A percentile compares a stretch with the other conserved stretches of the same genome.
Evolutionary conservation across 2,329 filamentous ascomycete species (phyloP).

Genomic region (Microcyclospora pomicola): DNA sequence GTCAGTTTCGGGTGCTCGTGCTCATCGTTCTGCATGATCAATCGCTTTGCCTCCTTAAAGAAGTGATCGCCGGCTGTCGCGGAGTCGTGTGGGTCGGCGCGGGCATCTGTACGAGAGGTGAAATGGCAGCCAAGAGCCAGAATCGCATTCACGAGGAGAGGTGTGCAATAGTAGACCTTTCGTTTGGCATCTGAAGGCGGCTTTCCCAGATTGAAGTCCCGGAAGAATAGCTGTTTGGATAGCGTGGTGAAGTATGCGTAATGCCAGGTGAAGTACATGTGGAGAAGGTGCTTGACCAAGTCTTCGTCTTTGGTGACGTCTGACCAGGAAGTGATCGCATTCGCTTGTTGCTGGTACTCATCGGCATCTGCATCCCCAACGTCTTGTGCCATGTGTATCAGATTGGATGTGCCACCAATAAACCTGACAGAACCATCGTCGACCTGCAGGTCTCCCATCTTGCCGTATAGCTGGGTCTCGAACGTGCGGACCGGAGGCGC

Average conservation of each 20-base stretch:
- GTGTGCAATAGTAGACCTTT: conserved; percentile 67
- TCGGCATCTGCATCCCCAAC: conserved; percentile 27
- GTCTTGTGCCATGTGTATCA: conserved; percentile 59
- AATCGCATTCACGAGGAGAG: conserved; percentile 85
- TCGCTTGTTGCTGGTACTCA: conserved; percentile 40
- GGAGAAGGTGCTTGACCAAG: conserved; percentile 73
- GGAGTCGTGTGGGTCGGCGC: conserved; percentile 56
- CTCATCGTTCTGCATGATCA: conserved; percentile 83
- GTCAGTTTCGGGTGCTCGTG: conserved; percentile 79
- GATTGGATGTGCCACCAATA: conserved; percentile 84
- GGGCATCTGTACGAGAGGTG: conserved; percentile 60
- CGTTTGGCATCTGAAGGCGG: conserved; percentile 34
- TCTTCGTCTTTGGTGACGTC: conserved; percentile 66
- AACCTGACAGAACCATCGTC: conserved; percentile 82
- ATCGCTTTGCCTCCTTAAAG: conserved; percentile 79
- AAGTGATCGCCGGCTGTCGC: conserved; percentile 90
- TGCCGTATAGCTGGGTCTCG: conserved; percentile 74
- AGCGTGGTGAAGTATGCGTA: conserved; percentile 92
- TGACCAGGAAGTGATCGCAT: conserved; percentile 77
- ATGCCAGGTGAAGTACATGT: conserved; percentile 98
- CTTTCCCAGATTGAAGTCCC: conserved; percentile 65
- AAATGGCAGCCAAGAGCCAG: conserved; percentile 88
- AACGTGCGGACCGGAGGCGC: conserved; percentile 27
- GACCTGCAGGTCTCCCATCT: conserved; percentile 81
- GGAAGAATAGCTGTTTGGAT: conserved; percentile 72